Conservation (phyloP, 208 protist species). For the Leishmania lainsoni region DNA sequence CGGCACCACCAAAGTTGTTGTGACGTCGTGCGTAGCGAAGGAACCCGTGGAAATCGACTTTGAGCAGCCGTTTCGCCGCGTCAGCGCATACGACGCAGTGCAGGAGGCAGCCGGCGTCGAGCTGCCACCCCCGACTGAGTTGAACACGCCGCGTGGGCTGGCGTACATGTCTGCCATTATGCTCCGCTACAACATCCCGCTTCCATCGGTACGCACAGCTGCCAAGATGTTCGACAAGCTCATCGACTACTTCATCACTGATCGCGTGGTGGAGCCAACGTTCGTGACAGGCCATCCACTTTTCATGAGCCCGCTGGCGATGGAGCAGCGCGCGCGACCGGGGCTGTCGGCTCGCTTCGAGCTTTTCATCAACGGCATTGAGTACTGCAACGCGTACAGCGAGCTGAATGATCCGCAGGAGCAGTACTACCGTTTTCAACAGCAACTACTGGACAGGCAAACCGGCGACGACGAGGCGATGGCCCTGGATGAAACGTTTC, state of each 20-base stretch:
- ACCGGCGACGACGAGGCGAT: constrained; percentile 94
- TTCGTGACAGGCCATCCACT: constrained; percentile 96
- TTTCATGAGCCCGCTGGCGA: constrained; percentile 93
- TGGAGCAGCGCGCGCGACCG: constrained; percentile 72
- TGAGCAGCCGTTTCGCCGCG: constrained; percentile 77
- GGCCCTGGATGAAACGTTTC: constrained; percentile 92
- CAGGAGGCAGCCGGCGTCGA: constrained; percentile 72
- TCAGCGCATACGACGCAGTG: constrained; percentile 90
- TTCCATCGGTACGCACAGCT: constrained; percentile 86
- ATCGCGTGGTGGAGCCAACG: constrained; percentile 90
- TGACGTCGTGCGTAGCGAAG: constrained; percentile 35
- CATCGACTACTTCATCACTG: constrained; percentile 92
- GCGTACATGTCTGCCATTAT: constrained; percentile 88
- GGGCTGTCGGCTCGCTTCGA: constrained; percentile 96
- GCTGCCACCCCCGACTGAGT: constrained; percentile 74
- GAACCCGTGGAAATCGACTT: constrained; percentile 80
- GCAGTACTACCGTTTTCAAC: constrained; percentile 94
- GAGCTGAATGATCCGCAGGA: constrained; percentile 97
- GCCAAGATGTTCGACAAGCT: constrained; percentile 93
- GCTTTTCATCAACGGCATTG: constrained; percentile 93
- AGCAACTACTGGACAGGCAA: constrained; percentile 86
- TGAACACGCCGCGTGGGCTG: constrained; percentile 73
- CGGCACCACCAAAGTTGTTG: constrained; percentile 45
- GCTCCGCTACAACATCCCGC: constrained; percentile 80
- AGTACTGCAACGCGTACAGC: constrained; percentile 97